These are phyloP conservation scores for Sphagnum contortum DNA, from an alignment of 225 moss, liverwort and hornwort species.

Conservation along the genomic window DNA sequence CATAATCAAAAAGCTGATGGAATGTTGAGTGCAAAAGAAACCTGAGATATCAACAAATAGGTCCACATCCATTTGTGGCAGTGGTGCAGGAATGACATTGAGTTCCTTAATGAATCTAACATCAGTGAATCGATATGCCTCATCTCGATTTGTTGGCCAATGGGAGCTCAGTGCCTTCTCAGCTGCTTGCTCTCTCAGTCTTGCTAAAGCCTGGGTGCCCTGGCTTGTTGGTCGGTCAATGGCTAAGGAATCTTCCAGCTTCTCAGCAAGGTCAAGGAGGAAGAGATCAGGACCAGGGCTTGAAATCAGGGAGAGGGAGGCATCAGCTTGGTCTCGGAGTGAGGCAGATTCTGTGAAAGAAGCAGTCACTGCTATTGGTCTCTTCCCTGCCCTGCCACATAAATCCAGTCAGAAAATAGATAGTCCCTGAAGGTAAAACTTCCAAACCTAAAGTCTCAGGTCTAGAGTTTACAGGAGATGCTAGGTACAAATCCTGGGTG, in stretches of 20 bases:
- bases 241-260: slow-evolving; percentile 61
- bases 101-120: slow-evolving; percentile 74
- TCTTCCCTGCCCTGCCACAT: too few relatives aligned
- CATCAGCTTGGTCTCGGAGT: slow-evolving; percentile 78
- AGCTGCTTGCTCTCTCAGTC: slow-evolving; percentile 61
- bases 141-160: slow-evolving; percentile 78
- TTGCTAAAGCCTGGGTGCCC: slow-evolving; percentile 42
- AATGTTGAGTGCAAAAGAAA: slow-evolving; percentile 4
- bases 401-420: too few relatives aligned
- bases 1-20: too few relatives aligned
- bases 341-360: slow-evolving; percentile 48
- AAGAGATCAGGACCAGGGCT: slow-evolving; percentile 63
- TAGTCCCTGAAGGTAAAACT: too few relatives aligned
- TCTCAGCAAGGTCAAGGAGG: slow-evolving; percentile 85
- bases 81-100: slow-evolving; percentile 31
- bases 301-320: slow-evolving; percentile 30
- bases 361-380: slow-evolving; percentile 4
- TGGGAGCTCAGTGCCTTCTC: slow-evolving; percentile 64
- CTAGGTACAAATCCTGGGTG: too few relatives aligned
- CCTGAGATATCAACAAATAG: slow-evolving; percentile 26
- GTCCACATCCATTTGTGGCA: slow-evolving; percentile 3
- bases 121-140: slow-evolving; percentile 79
- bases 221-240: slow-evolving; percentile 19
- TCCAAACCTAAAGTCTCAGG: too few relatives aligned
- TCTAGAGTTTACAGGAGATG: too few relatives aligned